Conservation (phyloP, 2,329 filamentous ascomycete genomes). For the Cladosporium halotolerans region DNA sequence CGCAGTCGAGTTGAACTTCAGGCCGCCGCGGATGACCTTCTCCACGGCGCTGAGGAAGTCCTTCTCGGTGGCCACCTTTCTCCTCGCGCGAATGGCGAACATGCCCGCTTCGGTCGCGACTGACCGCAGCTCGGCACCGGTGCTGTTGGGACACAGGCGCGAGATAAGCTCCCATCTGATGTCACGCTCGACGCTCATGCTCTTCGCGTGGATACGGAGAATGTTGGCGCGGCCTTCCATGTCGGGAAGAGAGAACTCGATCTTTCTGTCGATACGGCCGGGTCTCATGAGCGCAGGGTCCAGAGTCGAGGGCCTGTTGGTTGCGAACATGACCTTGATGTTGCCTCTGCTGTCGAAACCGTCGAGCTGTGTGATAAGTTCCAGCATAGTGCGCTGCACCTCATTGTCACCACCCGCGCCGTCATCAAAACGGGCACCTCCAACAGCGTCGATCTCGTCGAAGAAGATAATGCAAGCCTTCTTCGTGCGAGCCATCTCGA, state of each 20-base stretch:
- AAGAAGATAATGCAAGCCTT: conserved; percentile 99
- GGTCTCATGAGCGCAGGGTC: conserved; percentile 97
- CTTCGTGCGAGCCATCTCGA: conserved; percentile 99
- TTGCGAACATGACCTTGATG: conserved; percentile 99
- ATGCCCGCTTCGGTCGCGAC: conserved; percentile 98
- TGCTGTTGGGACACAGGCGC: conserved; percentile 91
- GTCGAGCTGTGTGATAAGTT: conserved; percentile 93
- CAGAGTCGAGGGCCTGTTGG: conserved; percentile 89
- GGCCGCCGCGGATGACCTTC: conserved; percentile 98
- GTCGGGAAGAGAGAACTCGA: conserved; percentile 95
- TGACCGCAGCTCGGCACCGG: conserved; percentile 89
- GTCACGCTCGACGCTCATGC: conserved; percentile 97
- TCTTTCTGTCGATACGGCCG: conserved; percentile 96
- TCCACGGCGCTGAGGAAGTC: conserved; percentile 96
- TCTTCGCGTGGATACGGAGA: conserved; percentile 96
- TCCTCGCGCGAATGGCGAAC: conserved; percentile 89
- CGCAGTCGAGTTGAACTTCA: conserved; percentile 98
- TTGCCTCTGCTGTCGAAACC: conserved; percentile 95
- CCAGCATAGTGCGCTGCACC: conserved; percentile 95
- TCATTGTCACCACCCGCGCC: conserved; percentile 96
- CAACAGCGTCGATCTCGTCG: conserved; percentile 95
- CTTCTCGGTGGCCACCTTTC: conserved; percentile 98
- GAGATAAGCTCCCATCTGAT: conserved; percentile 99
- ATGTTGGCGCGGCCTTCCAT: conserved; percentile 97
- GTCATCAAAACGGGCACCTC: conserved; percentile 92